A percentile compares a stretch with the other conserved stretches of the same genome.
Conservation (phyloP, 257 asterid species). For the Cinchona pubescens region DNA sequence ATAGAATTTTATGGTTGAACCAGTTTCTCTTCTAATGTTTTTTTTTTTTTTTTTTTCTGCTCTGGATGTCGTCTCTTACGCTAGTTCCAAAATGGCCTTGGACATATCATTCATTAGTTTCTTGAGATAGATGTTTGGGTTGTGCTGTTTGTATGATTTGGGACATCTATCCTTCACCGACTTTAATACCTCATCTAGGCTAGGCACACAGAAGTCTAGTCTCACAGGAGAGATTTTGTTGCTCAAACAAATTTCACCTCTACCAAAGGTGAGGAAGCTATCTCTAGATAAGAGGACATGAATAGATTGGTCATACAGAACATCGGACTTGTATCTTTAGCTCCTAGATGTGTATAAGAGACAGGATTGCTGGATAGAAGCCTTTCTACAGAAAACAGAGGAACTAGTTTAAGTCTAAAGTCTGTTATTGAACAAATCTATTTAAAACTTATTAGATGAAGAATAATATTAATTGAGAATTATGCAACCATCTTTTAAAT, state of each 20-base stretch:
- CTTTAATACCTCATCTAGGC: conserved; percentile 26
- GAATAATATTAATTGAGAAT: too few relatives aligned
- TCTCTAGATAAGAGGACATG: conserved; percentile 16
- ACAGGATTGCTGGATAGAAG: too few relatives aligned
- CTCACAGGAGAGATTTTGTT: conserved; percentile 20
- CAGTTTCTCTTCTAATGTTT: too few relatives aligned
- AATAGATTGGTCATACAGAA: conserved; percentile 8
- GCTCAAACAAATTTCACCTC: conserved; percentile 31
- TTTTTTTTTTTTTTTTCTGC: too few relatives aligned
- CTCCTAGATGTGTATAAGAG: conserved; percentile 25
- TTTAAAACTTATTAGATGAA: too few relatives aligned
- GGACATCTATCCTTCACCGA: conserved; percentile 39
- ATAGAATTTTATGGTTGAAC: too few relatives aligned
- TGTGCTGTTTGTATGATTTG: conserved; percentile 36
- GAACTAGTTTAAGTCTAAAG: too few relatives aligned
- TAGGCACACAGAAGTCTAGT: conserved; percentile 31
- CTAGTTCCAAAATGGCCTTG: conserved; percentile 40
- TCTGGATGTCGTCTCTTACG: conserved; percentile 42
- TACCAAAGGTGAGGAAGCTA: conserved; percentile 33
- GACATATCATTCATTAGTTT: conserved; percentile 61
- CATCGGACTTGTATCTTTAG: conserved; percentile 19
- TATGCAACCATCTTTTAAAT: too few relatives aligned
- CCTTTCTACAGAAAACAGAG: too few relatives aligned
- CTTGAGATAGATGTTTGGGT: conserved; percentile 42
- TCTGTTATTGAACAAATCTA: too few relatives aligned